Conservation (phyloP, 2,329 filamentous ascomycete species). For the Aspergillus sp. region DNA sequence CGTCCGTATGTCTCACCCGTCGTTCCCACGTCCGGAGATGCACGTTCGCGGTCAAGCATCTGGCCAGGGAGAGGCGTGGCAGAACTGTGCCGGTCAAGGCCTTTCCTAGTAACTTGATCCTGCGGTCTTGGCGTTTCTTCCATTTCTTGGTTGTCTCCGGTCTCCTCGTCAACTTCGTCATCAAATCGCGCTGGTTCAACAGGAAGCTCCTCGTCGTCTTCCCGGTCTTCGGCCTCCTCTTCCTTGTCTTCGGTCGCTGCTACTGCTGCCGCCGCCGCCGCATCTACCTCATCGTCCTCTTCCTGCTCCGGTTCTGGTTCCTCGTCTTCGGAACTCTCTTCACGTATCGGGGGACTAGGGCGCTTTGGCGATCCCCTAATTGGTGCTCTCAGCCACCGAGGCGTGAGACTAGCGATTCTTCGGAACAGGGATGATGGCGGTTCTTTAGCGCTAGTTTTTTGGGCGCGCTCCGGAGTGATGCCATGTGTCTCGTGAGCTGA, state of each 20-base stretch:
- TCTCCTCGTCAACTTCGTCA: constrained; percentile 10
- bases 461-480: constrained; percentile 24
- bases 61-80: constrained; percentile 2
- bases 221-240: no score
- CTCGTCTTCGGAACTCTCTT: constrained; percentile 12
- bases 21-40: constrained; percentile 5
- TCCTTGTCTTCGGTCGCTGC: no score
- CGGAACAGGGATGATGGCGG: constrained; percentile 39
- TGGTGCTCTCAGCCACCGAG: constrained; percentile 36
- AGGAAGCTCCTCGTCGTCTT: background rate
- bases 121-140: constrained; percentile 14
- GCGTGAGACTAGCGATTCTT: constrained; percentile 34
- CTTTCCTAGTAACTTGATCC: constrained; percentile 3
- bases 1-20: constrained; percentile 13
- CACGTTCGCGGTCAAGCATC: constrained; percentile 11
- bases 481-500: constrained; percentile 14
- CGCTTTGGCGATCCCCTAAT: constrained; percentile 16
- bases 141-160: background rate
- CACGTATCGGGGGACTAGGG: constrained; percentile 9
- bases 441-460: constrained; percentile 13
- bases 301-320: background rate
- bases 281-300: background rate
- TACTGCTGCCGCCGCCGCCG: background rate
- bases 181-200: no score
- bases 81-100: constrained; percentile 9